A percentile compares a stretch with the other conserved stretches of the same genome.
Evolutionary conservation across 768 basidiomycete genomes (phyloP).

Genomic region (Clitopilus hobsonii): DNA sequence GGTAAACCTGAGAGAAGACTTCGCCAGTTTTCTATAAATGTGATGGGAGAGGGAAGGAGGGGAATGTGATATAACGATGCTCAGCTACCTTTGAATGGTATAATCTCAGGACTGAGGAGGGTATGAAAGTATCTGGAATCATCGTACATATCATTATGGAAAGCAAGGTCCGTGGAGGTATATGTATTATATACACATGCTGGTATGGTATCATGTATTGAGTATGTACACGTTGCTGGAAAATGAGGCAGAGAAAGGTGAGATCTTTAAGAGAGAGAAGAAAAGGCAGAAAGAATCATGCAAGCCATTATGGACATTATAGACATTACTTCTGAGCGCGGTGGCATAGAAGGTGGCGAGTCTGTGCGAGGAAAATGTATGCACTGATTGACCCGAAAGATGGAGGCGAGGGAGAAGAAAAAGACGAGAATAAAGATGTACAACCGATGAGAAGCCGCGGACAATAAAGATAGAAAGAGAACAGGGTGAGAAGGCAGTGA

Average conservation of each 20-base stretch:
- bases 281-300: not conserved
- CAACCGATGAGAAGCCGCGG: not conserved
- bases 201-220: not conserved
- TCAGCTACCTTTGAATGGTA: no score
- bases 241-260: no score
- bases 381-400: not conserved
- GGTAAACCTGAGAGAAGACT: no score
- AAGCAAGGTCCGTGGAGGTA: not conserved
- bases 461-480: not conserved
- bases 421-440: not conserved
- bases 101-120: no score
- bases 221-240: not conserved
- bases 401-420: not conserved
- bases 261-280: not conserved
- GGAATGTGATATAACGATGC: no score
- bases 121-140: no score
- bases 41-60: no score
- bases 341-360: not conserved
- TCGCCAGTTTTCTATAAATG: no score
- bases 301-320: not conserved
- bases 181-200: not conserved
- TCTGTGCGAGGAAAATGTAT: not conserved
- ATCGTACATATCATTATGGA: not conserved
- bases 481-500: not conserved
- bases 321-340: not conserved